These are phyloP conservation scores for Epichloe gansuensis DNA, from an alignment of 2,329 filamentous ascomycete species.

Conservation along the genomic window DNA sequence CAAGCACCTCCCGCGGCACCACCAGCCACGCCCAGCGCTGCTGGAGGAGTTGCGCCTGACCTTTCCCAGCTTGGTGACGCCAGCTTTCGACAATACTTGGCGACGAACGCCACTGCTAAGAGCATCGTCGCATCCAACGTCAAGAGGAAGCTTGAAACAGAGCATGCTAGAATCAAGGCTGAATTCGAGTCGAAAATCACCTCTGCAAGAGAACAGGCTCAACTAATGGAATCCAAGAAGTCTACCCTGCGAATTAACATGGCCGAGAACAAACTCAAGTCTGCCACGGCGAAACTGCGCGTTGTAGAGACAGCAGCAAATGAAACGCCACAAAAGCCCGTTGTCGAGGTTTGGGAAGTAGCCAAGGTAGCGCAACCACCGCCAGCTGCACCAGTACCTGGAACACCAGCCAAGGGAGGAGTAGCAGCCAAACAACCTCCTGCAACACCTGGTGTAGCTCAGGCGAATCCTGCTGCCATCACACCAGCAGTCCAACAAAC, in stretches of 20 bases:
- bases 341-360: slow-evolving; percentile 75
- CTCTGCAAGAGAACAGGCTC: slow-evolving; percentile 47
- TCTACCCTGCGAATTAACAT: slow-evolving; percentile 64
- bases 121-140: slow-evolving; percentile 48
- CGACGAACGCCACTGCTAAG: slow-evolving; percentile 43
- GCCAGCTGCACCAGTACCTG: slow-evolving; percentile 6
- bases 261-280: slow-evolving; percentile 54
- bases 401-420: slow-evolving; percentile 7
- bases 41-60: slow-evolving; percentile 24
- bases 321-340: slow-evolving; percentile 75
- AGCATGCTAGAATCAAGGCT: slow-evolving; percentile 47
- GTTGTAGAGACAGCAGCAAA: slow-evolving; percentile 69
- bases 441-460: slow-evolving; percentile 1
- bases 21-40: slow-evolving; percentile 22
- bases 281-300: slow-evolving; percentile 56
- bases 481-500: slow-evolving; percentile 1
- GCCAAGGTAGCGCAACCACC: slow-evolving; percentile 43
- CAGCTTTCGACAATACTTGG: slow-evolving; percentile 43
- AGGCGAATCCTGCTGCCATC: slow-evolving; percentile 1
- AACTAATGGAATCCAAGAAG: slow-evolving; percentile 64
- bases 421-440: slow-evolving; percentile 11
- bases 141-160: slow-evolving; percentile 54
- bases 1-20: slow-evolving; percentile 11
- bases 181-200: slow-evolving; percentile 42
- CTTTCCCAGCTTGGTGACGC: slow-evolving; percentile 39